These are phyloP conservation scores for Pleurotus sapidus DNA, from an alignment of 768 basidiomycete species.

Conservation along the genomic window DNA sequence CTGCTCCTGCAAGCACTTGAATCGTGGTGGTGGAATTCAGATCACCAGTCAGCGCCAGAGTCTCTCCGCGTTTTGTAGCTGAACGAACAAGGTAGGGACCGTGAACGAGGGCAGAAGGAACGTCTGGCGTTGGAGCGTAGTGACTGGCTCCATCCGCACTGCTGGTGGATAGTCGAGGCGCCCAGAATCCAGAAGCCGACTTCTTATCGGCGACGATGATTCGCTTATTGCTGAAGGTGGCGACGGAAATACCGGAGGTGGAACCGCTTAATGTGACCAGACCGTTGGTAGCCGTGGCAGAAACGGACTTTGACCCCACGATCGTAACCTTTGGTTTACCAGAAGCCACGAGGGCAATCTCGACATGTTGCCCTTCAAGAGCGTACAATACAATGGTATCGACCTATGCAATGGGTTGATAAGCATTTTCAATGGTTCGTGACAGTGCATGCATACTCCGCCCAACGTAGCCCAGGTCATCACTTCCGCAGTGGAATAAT, in stretches of 20 bases:
- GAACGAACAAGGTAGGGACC: constrained; percentile 34
- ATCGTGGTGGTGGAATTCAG: constrained; percentile 48
- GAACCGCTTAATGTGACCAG: constrained; percentile 41
- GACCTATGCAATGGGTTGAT: constrained; percentile 11
- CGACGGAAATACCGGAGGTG: constrained; percentile 33
- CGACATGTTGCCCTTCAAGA: constrained; percentile 31
- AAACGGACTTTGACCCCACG: constrained; percentile 19
- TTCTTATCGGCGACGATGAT: constrained; percentile 58
- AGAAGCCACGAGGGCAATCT: constrained; percentile 19
- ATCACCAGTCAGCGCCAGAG: constrained; percentile 44
- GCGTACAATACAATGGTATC: constrained; percentile 36
- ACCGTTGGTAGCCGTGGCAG: constrained; percentile 15
- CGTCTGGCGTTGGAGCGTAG: constrained; percentile 25
- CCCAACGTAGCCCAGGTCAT: constrained; percentile 40
- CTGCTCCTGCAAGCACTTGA: constrained; percentile 49
- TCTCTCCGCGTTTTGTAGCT: constrained; percentile 20
- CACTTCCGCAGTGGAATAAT: constrained; percentile 65
- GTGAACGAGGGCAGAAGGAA: constrained; percentile 26
- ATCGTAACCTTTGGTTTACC: constrained; percentile 11
- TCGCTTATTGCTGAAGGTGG: constrained; percentile 41
- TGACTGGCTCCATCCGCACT: constrained; percentile 14
- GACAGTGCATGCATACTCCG: constrained; percentile 12
- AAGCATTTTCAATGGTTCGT: neutral
- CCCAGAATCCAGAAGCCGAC: constrained; percentile 60
- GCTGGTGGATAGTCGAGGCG: constrained; percentile 41